Evolutionary conservation across 2,329 filamentous ascomycete species (phyloP).

Genomic region (Nannizziopsis barbatae): DNA sequence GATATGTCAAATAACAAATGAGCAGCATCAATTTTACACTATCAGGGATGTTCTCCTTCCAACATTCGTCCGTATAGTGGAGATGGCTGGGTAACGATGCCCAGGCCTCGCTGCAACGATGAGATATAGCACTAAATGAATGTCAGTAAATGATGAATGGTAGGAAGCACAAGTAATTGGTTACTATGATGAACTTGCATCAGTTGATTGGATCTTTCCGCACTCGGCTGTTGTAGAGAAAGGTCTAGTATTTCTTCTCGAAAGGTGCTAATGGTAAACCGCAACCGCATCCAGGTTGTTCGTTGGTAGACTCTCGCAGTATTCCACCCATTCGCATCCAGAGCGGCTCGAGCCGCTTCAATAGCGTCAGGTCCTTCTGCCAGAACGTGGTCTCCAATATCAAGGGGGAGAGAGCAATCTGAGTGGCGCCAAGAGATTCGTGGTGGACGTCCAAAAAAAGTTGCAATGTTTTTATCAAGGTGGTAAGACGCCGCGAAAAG

Average conservation of each 20-base stretch:
- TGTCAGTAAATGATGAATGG: too few relatives aligned
- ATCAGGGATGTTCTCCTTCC: not conserved
- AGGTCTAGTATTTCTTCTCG: constrained; percentile 5
- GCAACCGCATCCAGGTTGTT: not conserved
- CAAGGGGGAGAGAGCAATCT: constrained; percentile 1
- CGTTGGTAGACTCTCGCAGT: not conserved
- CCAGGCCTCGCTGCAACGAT: constrained; percentile 1
- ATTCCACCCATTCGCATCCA: not conserved
- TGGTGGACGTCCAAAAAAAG: constrained; percentile 1
- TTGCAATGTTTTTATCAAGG: constrained; percentile 1
- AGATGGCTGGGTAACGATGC: not conserved
- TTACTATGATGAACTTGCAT: not conserved
- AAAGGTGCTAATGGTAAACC: not conserved
- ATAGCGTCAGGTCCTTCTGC: not conserved
- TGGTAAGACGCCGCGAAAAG: not conserved
- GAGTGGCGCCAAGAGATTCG: not conserved
- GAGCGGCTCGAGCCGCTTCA: not conserved
- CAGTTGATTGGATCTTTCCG: not conserved
- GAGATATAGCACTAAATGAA: too few relatives aligned
- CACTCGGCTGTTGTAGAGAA: not conserved
- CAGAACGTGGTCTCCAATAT: constrained; percentile 1
- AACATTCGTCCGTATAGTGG: not conserved
- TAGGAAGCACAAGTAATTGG: too few relatives aligned
- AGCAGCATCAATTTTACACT: constrained; percentile 4
- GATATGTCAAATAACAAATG: constrained; percentile 1